Evolutionary conservation across 169 alveolate species (phyloP), one percentile per base, ranked within the genome.

Genomic region (Plasmodium gaboni): DNA sequence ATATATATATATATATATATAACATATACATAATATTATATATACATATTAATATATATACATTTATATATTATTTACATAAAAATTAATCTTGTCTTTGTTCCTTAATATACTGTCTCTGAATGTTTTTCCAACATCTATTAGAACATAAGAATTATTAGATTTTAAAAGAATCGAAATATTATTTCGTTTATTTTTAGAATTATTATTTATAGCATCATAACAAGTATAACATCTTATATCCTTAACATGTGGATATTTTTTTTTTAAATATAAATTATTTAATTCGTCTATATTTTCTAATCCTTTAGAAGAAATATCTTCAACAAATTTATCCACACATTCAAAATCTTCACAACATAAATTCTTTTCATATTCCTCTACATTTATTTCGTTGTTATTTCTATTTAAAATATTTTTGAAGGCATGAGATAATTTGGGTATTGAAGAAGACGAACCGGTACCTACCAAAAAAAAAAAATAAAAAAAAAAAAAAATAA

Each of bases 111-210:
- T 46, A 24, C 90, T 80, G 46, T 80, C 90, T 63, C 90, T 53
- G 32, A 80, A 80, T 15, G 90, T 80, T 38, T 80, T 80, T 28
- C 90, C 90, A 32, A 80, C 90, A 26, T 80, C 90, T 13, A 80
- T 80, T 17, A 80, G 42, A 10, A 80, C 90, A 80, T 65, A 80
- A 46, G 80, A 32, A n/a, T 68, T 51, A 67, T 80, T 80, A 8
- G 90, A 80, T 26, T 80, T 80, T 8, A 80, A 48, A 26, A 80
- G 44, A 26, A 80, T 64, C 9, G 85, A 80, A 26, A 80, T 80
- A 46, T 80, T 80, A 53, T 80, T 80, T 80, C 90, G 28, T 19
- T 80, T 80, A 67, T 80, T 80, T 71, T 80, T 80, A 8, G 90
- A 80, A 59, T 80, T 55, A 55, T 48, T 32, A 38, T 32, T 44